Base-by-base conservation (phyloP, 2,329 filamentous ascomycete genomes). In the Aspergillus sclerotialis region DNA sequence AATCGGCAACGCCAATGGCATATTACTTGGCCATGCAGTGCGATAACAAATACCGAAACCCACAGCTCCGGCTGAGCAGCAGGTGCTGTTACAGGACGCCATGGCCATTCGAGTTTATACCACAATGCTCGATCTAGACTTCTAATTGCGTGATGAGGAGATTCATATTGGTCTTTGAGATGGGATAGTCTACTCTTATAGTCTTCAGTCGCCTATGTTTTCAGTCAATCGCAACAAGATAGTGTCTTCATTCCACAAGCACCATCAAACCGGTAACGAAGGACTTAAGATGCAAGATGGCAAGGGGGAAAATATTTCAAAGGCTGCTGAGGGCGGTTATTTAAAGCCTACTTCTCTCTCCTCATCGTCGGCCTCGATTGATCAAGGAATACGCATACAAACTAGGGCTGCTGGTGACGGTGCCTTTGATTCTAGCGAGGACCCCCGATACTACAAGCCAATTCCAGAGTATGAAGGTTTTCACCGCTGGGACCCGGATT, bases 401-500 rank as follows among this genome's bases (percentile, higher is more conserved):
- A 25, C 30, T 7, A 46, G 35, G 12, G 27, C 37, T 19, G 28
- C 30, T 13, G 33, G 32, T 5, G 55, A 57, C 28, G 45, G 46
- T 19, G 50, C 60, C 3, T 64, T 63, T 35, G 60, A 62, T 23
- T 45, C 52, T 2, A 52, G 51, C 1, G 59, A 60, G 29, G 58
- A 61, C 26, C 47, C 52, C 1, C 48, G 55, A 5, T 56, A 50
- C 32, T 63, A 64, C 35, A 64, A 60, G 32, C 60, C 61, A 4
- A 63, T 63, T 23, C 46, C 53, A 2, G 45, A 51, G 18, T 65
- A 76, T 46, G 69, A 72, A 49, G 66, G 68, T 9, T 53, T 61
- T 24, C 67, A 70, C 48, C 61, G 64, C 8, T 72, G 66, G 57
- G 68, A 72, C 36, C 66, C 66, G 0, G 54, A 63, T 1, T 60